Evolutionary conservation across 1,139 yeast genomes (phyloP).

Genomic region (Maudiozyma humilis): DNA sequence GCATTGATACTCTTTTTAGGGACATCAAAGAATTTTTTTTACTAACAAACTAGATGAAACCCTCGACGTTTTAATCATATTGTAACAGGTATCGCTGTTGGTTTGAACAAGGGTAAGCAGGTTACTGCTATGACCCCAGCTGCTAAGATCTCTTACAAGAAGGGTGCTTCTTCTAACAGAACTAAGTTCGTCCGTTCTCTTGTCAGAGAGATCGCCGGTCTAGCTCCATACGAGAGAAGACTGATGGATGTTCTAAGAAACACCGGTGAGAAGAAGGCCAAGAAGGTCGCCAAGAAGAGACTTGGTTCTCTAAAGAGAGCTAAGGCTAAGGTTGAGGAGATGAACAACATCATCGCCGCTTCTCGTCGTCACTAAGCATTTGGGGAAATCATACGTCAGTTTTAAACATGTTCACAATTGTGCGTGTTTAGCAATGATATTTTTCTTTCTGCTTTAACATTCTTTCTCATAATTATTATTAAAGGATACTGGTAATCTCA

Average conservation of each 20-base stretch:
- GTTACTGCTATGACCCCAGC: constrained; percentile 88
- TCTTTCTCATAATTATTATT: constrained; percentile 5
- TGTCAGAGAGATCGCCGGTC: constrained; percentile 96
- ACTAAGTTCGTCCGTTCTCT: constrained; percentile 90
- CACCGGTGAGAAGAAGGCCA: constrained; percentile 99
- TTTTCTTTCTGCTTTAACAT: constrained; percentile 2
- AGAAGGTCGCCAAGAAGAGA: constrained; percentile 99
- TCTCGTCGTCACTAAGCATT: constrained; percentile 66
- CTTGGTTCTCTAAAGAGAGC: constrained; percentile 99
- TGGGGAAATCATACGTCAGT: neutral
- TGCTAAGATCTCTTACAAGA: constrained; percentile 92
- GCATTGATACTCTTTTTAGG: neutral
- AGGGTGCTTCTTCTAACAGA: constrained; percentile 96
- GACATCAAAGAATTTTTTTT: constrained; percentile 1
- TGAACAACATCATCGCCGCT: constrained; percentile 94
- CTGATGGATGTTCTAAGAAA: constrained; percentile 98
- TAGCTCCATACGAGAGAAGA: constrained; percentile 99
- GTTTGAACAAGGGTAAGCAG: constrained; percentile 98
- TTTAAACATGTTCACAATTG: neutral
- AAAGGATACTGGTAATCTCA: constrained; percentile 7
- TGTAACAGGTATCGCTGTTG: constrained; percentile 83
- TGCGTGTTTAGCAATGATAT: neutral
- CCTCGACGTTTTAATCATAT: neutral
- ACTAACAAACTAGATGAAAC: constrained; percentile 7
- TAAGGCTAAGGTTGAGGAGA: constrained; percentile 98